Evolutionary conservation across 805 yeast species (phyloP), one percentile per base, ranked within the genome.

Genomic region (Zygoascus bituminiphila): DNA sequence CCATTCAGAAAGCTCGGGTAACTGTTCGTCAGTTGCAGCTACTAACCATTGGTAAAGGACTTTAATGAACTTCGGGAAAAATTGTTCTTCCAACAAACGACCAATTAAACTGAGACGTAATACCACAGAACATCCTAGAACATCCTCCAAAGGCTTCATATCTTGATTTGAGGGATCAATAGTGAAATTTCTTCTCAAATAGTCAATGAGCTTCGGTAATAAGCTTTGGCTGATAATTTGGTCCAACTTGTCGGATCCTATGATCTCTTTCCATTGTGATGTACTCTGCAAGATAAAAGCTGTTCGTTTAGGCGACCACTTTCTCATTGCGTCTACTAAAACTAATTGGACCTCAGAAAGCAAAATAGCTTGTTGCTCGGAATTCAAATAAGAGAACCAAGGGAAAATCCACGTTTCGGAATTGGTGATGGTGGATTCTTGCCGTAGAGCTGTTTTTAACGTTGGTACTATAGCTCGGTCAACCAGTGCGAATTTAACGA

Each of bases 31-130:
- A 1, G 50, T 33, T 2, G 55, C 47, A 9, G 23, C 15, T 24
- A 35, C 43, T 5, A 66, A 51, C 70, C 70, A 67, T 41, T 54
- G 47, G 17, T 52, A 51, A 17, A 70, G 55, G 4, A 56, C 57
- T 10, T 51, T 50, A 19, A 55, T 45, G 69, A 72, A 60, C 10
- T 72, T 69, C 48, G 74, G 73, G 54, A 75, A 70, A 17, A 72
- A 54, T 20, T 56, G 62, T 35, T 61, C 53, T 40, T 62, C 67
- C 24, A 75, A 31, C 1, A 74, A 37, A 4, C 41, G 35, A 5
- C 53, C 51, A 15, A 62, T 51, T 10, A 51, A 40, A 14, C 54
- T 43, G 2, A 54, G 36, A 14, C 53, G 35, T 7, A 66, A 51
- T 20, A 47, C 45, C 6, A 47, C 45, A 3, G 54, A 46, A 69